These are phyloP conservation scores for Cyclostephanos invisitatus DNA, from an alignment of 108 stramenopile genomes.

Conservation along the genomic window DNA sequence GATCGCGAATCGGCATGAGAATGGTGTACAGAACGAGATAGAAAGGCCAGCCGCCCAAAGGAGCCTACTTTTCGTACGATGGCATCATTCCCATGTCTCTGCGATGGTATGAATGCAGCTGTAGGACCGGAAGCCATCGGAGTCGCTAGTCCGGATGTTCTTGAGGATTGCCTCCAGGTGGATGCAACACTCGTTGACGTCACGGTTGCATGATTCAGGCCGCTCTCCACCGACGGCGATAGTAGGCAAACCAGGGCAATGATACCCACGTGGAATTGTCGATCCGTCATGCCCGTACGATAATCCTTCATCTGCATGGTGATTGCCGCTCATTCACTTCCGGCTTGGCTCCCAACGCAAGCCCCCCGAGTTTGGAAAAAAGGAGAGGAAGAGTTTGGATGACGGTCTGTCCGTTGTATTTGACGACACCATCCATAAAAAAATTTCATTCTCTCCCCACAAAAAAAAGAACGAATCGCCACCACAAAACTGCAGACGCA, in stretches of 20 bases:
- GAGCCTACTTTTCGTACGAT: not conserved
- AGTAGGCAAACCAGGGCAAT: not conserved
- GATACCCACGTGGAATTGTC: not conserved
- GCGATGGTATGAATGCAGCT: conserved; percentile 1
- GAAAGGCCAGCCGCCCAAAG: not conserved
- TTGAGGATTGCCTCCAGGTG: not conserved
- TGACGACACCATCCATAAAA: not conserved
- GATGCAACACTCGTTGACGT: not conserved
- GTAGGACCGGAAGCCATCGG: not conserved
- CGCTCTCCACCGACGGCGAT: not conserved
- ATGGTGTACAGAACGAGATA: not conserved
- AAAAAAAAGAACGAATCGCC: not conserved
- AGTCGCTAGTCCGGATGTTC: not conserved
- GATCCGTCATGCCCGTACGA: not conserved
- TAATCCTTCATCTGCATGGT: conserved; percentile 1
- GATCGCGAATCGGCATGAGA: not conserved
- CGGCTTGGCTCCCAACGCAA: too few species aligned
- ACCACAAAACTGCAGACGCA: not conserved
- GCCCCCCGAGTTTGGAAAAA: not conserved
- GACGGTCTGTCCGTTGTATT: conserved; percentile 8
- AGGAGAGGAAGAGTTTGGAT: not conserved
- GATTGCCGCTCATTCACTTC: not conserved
- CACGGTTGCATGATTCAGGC: not conserved
- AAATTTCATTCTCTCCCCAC: not conserved
- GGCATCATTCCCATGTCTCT: not conserved